phyloP scores from a whole-genome alignment of 176 grass and related monocot genomes.

The Cenchrus americanus region DNA sequence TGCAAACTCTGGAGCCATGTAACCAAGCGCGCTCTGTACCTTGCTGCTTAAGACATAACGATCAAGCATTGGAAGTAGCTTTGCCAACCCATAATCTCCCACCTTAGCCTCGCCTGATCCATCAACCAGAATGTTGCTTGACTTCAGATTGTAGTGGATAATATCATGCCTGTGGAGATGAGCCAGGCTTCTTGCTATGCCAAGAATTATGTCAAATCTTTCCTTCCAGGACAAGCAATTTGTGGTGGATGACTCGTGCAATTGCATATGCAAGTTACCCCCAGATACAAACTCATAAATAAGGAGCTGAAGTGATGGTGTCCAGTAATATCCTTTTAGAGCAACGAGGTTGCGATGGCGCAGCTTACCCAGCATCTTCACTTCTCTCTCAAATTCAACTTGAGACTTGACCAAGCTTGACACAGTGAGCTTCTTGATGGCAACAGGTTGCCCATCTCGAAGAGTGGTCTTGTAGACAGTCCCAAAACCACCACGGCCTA shows the following conservation, averaged over 20 bases:
- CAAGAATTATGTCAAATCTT: conserved; percentile 89
- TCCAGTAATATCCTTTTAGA: conserved; percentile 96
- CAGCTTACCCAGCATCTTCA: conserved; percentile 86
- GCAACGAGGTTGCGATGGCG: conserved; percentile 82
- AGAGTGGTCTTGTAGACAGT: conserved; percentile 88
- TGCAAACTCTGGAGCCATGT: conserved; percentile 98
- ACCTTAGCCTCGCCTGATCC: conserved; percentile 76
- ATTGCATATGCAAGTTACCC: conserved; percentile 82
- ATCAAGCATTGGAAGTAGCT: conserved; percentile 94
- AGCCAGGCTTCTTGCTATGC: conserved; percentile 80
- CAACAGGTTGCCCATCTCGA: conserved; percentile 80
- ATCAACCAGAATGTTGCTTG: conserved; percentile 90
- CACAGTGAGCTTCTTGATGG: conserved; percentile 98
- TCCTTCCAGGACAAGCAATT: conserved; percentile 88
- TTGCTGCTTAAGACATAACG: conserved; percentile 96
- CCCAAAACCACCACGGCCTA: conserved; percentile 97
- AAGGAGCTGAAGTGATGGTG: conserved; percentile 90
- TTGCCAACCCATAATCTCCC: conserved; percentile 97
- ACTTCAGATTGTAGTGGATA: conserved; percentile 99
- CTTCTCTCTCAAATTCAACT: conserved; percentile 97
- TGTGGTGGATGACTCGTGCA: conserved; percentile 78
- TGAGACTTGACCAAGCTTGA: conserved; percentile 99
- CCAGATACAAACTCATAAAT: conserved; percentile 94
- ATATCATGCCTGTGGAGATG: conserved; percentile 82
- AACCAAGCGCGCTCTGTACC: conserved; percentile 92